phyloP scores from a whole-genome alignment of 306 rosid genomes.

The Citrullus mucosospermus region DNA sequence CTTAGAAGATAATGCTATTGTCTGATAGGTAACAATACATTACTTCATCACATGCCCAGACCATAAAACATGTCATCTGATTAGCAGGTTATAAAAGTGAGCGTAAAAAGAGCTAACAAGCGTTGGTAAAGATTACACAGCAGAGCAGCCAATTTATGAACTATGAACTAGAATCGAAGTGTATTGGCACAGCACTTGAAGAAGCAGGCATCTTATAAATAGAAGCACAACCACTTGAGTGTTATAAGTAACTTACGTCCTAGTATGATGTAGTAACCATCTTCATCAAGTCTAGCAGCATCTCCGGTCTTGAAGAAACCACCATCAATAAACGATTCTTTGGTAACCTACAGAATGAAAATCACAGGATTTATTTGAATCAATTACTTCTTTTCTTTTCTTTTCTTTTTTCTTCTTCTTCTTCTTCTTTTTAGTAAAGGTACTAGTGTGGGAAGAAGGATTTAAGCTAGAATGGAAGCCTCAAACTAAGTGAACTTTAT shows the following conservation, averaged over 20 bases:
- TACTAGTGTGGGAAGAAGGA: background rate
- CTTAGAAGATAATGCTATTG: background rate
- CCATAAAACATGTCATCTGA: background rate
- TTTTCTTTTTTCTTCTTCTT: background rate
- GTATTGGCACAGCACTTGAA: background rate
- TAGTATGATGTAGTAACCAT: conserved; percentile 77
- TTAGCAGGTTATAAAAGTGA: background rate
- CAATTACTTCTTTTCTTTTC: background rate
- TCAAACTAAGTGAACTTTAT: background rate
- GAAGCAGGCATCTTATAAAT: background rate
- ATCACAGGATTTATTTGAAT: background rate
- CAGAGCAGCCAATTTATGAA: background rate
- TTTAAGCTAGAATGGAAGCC: background rate
- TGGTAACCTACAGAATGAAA: conserved; percentile 44
- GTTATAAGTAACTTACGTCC: conserved; percentile 55
- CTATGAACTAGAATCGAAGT: background rate
- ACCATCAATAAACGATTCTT: conserved; percentile 57
- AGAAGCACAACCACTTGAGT: background rate
- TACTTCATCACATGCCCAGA: background rate
- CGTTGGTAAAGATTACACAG: background rate
- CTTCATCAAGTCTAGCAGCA: conserved; percentile 63
- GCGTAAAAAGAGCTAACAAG: background rate
- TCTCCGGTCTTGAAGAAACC: conserved; percentile 98
- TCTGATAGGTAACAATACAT: background rate
- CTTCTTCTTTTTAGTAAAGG: background rate